Evolutionary conservation across 108 stramenopile genomes (phyloP), one percentile per base, ranked within the genome.

Genomic region (Cyclotella choctawhatcheeana): DNA sequence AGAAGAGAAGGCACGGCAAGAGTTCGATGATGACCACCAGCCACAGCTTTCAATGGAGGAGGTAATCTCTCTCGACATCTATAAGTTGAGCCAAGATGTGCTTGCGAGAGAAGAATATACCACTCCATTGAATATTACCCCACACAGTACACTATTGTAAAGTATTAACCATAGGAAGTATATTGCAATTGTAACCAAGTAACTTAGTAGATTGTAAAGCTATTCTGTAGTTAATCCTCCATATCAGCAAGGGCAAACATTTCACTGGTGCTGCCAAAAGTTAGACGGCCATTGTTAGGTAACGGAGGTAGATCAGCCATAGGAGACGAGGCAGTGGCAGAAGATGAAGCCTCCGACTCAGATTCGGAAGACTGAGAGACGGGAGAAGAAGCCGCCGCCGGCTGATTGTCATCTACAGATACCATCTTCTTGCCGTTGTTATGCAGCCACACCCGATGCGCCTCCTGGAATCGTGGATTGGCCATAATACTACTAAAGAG

Each of bases 51-150:
- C 47, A n/a, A 10, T 48, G 4, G 47, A 48, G n/a, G 47, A 48
- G n/a, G 47, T 48, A n/a, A 10, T 48, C 16, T 4, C 12, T 10
- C 47, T 48, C 18, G 47, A 48, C 18, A 48, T 48, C 47, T 48
- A 48, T n/a, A 48, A 48, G 47, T n/a, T 48, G 8, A 48, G 18
- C 47, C 8, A 10, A n/a, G 16, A 48, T 4, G n/a, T 48, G 4
- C 47, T 48, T 4, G 4, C 8, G 18, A 48, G n/a, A 48, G 47
- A 48, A n/a, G 18, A n/a, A n/a, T 48, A 48, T n/a, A 17, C 8
- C 47, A 48, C 47, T n/a, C 47, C 47, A 48, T n/a, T 48, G 4
- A 48, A 48, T n/a, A n/a, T n/a, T n/a, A n/a, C n/a, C n/a, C n/a
- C n/a, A n/a, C n/a, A n/a, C n/a, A n/a, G n/a, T n/a, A n/a, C n/a